phyloP scores from a whole-genome alignment of 495 filamentous ascomycete genomes.

The Penicillium samsonianum region DNA sequence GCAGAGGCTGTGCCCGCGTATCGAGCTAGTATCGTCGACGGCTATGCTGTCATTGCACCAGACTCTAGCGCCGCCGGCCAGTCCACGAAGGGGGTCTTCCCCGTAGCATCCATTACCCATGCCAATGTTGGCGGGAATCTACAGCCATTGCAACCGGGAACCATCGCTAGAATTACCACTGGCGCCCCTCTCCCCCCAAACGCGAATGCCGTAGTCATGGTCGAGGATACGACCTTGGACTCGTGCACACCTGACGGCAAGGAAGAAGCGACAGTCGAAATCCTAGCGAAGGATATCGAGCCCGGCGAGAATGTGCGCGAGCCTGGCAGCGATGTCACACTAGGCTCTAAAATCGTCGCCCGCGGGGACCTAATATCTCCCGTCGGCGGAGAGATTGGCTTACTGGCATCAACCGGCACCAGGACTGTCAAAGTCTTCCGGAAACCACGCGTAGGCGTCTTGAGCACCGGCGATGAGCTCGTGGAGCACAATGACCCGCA shows the following conservation, averaged over 20 bases:
- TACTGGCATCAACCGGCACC: conserved; percentile 83
- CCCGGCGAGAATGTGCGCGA: conserved; percentile 88
- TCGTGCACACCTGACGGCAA: conserved; percentile 72
- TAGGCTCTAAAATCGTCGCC: conserved; percentile 66
- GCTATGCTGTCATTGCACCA: conserved; percentile 73
- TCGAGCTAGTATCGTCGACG: conserved; percentile 94
- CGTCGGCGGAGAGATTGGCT: conserved; percentile 85
- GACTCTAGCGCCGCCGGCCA: conserved; percentile 48
- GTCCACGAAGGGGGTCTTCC: conserved; percentile 74
- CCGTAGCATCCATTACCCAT: conserved; percentile 84
- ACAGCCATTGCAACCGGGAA: conserved; percentile 63
- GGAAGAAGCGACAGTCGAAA: conserved; percentile 86
- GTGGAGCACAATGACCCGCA: conserved; percentile 70
- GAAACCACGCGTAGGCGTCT: conserved; percentile 77
- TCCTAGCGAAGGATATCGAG: conserved; percentile 71
- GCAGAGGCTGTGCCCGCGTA: conserved; percentile 86
- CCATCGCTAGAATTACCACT: conserved; percentile 89
- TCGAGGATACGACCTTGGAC: conserved; percentile 83
- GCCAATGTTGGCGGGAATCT: conserved; percentile 66
- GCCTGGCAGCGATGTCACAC: conserved; percentile 80
- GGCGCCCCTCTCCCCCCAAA: conserved; percentile 88
- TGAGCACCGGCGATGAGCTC: conserved; percentile 96
- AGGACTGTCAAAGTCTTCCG: conserved; percentile 71
- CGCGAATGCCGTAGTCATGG: conserved; percentile 93
- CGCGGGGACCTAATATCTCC: conserved; percentile 78